A percentile compares a stretch with the other conserved stretches of the same genome.
These are phyloP conservation scores for Myxozyma mucilagina DNA, from an alignment of 805 yeast genomes.

Conservation along the genomic window DNA sequence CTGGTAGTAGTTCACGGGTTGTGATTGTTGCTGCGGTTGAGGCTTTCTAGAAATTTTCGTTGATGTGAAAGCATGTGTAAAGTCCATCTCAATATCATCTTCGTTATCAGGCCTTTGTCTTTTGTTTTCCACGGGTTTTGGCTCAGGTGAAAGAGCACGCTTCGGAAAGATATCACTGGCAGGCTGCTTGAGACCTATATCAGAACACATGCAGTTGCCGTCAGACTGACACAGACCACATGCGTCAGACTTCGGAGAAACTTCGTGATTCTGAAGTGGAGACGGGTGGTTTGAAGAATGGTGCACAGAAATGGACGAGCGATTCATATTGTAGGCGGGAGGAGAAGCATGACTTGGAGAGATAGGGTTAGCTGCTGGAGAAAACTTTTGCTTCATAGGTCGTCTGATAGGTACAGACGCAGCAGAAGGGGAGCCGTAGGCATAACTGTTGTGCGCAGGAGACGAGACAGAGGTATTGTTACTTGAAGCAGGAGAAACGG, in stretches of 20 bases:
- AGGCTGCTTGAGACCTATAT: constrained; percentile 24
- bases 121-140: constrained; percentile 3
- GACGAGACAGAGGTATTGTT: constrained; percentile 9
- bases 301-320: constrained; percentile 3
- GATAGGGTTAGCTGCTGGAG: not conserved
- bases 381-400: constrained; percentile 2
- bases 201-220: constrained; percentile 30
- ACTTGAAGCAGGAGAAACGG: constrained; percentile 19
- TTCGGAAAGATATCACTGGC: constrained; percentile 25
- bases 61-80: constrained; percentile 30
- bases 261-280: constrained; percentile 1
- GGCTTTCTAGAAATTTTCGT: constrained; percentile 10
- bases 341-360: constrained; percentile 4
- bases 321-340: not conserved
- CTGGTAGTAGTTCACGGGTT: constrained; percentile 4
- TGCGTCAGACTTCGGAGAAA: constrained; percentile 9
- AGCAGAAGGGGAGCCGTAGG: constrained; percentile 13
- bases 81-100: constrained; percentile 29
- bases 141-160: constrained; percentile 2
- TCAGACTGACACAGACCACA: constrained; percentile 30
- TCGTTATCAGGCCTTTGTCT: constrained; percentile 9
- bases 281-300: constrained; percentile 7
- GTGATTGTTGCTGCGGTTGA: constrained; percentile 5
- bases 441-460: constrained; percentile 1
- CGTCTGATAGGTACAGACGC: constrained; percentile 18